Evolutionary conservation across 2,329 filamentous ascomycete species (phyloP).

Genomic region (Aspergillus eucalypticola): DNA sequence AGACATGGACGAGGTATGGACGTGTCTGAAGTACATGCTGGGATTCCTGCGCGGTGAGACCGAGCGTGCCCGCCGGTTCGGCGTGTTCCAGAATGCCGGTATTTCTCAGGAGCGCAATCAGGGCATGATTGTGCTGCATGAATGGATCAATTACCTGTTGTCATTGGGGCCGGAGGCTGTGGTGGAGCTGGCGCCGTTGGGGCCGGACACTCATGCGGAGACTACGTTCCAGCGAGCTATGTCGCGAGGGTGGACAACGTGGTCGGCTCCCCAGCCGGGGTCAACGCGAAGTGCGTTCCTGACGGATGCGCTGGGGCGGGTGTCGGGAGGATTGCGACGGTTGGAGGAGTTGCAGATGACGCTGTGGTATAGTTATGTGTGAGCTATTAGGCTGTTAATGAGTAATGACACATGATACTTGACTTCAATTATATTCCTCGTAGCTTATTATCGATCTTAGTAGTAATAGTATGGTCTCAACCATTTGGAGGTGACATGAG

Average conservation of each 20-base stretch:
- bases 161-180: conserved; percentile 6
- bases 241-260: conserved; percentile 10
- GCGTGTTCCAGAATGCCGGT: conserved; percentile 3
- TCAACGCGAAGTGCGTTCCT: not conserved
- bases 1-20: conserved; percentile 13
- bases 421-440: too few relatives aligned
- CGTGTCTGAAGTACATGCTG: conserved; percentile 3
- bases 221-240: conserved; percentile 7
- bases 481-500: too few relatives aligned
- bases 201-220: conserved; percentile 5
- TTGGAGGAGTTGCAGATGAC: conserved; percentile 5
- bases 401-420: too few relatives aligned
- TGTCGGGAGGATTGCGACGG: conserved; percentile 5
- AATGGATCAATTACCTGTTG: conserved; percentile 9
- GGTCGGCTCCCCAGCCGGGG: not conserved
- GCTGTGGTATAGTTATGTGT: conserved; percentile 6
- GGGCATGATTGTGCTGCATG: conserved; percentile 2
- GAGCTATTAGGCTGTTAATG: too few relatives aligned
- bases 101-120: not conserved
- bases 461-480: too few relatives aligned
- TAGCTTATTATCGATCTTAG: too few relatives aligned
- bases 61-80: conserved; percentile 1
- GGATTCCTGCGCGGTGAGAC: conserved; percentile 10
- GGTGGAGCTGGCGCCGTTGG: conserved; percentile 8
- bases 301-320: conserved; percentile 6